Conservation (phyloP, 768 basidiomycete species). For the Udeniomyces megalosporus region DNA sequence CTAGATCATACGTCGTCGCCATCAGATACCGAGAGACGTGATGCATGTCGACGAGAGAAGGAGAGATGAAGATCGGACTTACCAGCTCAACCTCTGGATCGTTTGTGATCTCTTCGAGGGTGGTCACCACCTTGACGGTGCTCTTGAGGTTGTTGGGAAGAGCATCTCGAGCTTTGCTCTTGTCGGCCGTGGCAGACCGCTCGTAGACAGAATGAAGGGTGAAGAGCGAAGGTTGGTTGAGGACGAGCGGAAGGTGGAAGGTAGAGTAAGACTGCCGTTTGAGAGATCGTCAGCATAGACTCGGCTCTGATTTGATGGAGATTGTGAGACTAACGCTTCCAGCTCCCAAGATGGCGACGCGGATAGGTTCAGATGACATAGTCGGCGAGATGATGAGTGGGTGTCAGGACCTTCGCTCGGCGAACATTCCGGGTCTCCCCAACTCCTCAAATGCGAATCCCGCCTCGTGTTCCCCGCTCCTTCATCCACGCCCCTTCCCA, state of each 20-base stretch:
- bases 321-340: slow-evolving; percentile 30
- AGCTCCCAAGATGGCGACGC: slow-evolving; percentile 56
- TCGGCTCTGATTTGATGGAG: neutral
- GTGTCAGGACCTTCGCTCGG: neutral
- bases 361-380: slow-evolving; percentile 34
- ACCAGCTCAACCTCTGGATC: slow-evolving; percentile 53
- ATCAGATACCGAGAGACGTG: too few relatives aligned
- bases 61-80: too few relatives aligned
- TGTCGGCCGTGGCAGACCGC: slow-evolving; percentile 45
- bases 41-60: too few relatives aligned
- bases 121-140: slow-evolving; percentile 39
- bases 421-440: too few relatives aligned
- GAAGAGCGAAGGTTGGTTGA: slow-evolving; percentile 54
- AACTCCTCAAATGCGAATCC: too few relatives aligned
- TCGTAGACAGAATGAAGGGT: slow-evolving; percentile 58
- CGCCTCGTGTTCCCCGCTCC: too few relatives aligned
- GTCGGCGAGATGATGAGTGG: too few relatives aligned
- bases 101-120: slow-evolving; percentile 44
- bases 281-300: too few relatives aligned
- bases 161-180: slow-evolving; percentile 48
- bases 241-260: slow-evolving; percentile 67
- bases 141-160: slow-evolving; percentile 39
- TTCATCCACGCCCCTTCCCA: too few relatives aligned
- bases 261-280: slow-evolving; percentile 36
- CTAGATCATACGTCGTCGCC: too few relatives aligned